A percentile compares a stretch with the other conserved stretches of the same genome.
phyloP scores from a whole-genome alignment of 2,329 filamentous ascomycete genomes.

The Endothia cerciana region DNA sequence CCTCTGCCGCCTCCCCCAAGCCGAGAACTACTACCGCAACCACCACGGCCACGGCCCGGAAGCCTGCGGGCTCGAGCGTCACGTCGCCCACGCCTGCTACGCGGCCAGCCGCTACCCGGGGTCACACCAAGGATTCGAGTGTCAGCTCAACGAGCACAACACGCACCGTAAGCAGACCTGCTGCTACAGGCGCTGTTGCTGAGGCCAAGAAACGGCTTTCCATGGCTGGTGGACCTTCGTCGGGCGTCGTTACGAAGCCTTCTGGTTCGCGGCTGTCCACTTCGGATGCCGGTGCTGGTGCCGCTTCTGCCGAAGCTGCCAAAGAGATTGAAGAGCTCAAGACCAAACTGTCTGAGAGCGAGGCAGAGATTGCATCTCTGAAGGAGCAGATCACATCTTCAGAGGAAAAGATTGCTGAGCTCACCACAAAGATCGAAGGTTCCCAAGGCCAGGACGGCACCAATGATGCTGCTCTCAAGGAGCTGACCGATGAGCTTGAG shows the following conservation, averaged over 20 bases:
- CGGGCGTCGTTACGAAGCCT: conserved; percentile 46
- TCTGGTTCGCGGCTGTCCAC: conserved; percentile 40
- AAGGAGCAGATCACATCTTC: conserved; percentile 60
- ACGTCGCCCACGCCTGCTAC: conserved; percentile 41
- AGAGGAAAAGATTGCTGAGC: conserved; percentile 58
- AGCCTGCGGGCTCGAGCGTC: conserved; percentile 40
- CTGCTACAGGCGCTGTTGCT: conserved; percentile 44
- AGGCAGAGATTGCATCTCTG: conserved; percentile 60
- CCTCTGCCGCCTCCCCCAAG: conserved; percentile 34
- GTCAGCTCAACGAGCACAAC: conserved; percentile 31
- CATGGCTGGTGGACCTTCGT: conserved; percentile 42
- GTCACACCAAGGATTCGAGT: conserved; percentile 34
- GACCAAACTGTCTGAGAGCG: conserved; percentile 60
- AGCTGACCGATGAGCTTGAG: conserved; percentile 52
- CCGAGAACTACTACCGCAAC: conserved; percentile 30
- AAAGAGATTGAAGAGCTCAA: conserved; percentile 66
- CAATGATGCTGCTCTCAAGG: conserved; percentile 46
- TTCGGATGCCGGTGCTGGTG: conserved; percentile 40
- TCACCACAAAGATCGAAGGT: conserved; percentile 54
- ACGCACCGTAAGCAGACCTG: conserved; percentile 42
- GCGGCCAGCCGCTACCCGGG: conserved; percentile 39
- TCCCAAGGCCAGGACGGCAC: conserved; percentile 40
- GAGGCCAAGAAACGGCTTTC: conserved; percentile 61
- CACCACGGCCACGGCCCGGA: conserved; percentile 41
- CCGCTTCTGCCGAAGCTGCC: conserved; percentile 46